Base-by-base conservation (phyloP, 192 early-diverging fungal species). In the Mortierella antarctica region DNA sequence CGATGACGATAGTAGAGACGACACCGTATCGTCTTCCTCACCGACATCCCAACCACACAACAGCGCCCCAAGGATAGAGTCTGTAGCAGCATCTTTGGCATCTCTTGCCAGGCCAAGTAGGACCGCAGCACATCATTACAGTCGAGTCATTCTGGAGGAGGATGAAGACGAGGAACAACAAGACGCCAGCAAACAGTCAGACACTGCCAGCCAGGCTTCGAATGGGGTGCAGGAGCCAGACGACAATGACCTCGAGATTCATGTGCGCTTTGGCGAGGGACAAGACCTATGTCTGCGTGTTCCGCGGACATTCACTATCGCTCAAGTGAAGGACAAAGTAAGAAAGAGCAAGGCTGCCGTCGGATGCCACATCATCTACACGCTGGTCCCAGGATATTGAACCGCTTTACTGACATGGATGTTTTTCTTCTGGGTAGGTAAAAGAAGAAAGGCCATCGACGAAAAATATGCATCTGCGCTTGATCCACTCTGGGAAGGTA, bases 401-500 rank as follows among this genome's bases (percentile, higher is more conserved):
- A 31, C 31, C 1, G 31, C 31, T 31, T 31, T 31, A 3, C 31
- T 31, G 31, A 31, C 31, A 31, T 13, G 17, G 47, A 31, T 51
- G 18, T 60, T 42, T 11, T 57, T 40, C 46, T 17, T 18, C 9
- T 7, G 17, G 44, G 9, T 78, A 88, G 85, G 76, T 86, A 31
- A 77, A 70, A 61, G 59, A 74, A 18, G 62, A 70, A 20, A 57
- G 74, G 45, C 67, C 76, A 2, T 57, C 59, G 12, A 66, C 83
- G 11, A 23, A 49, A 8, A 73, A 78, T 23, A 89, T 88, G 60
- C 75, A 89, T 54, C 55, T 89, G 44, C 83, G 88, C 6, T 45
- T 89, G 15, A 89, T 89, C 48, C 81, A 87, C 61, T 64, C 82
- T 46, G 88, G 88, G 15, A 73, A 85, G 54, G 75, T 89, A 1